A percentile compares a stretch with the other conserved stretches of the same genome.
These are phyloP conservation scores for Alternaria consortialis DNA, from an alignment of 2,329 filamentous ascomycete genomes.

Conservation along the genomic window DNA sequence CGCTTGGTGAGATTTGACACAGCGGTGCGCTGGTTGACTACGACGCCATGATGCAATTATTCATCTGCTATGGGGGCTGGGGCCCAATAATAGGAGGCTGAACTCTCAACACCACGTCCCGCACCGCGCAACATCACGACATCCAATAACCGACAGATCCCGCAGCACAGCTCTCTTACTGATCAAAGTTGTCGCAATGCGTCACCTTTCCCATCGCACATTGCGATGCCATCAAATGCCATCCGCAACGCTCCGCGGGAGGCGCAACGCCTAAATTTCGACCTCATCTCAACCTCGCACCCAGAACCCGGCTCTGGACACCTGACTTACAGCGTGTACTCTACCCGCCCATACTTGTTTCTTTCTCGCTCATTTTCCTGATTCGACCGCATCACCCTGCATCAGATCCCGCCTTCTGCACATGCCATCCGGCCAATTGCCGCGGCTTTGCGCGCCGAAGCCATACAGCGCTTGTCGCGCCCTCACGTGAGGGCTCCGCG, in stretches of 20 bases:
- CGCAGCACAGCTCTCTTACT: not conserved
- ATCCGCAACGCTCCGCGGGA: constrained; percentile 10
- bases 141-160: not conserved
- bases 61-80: constrained; percentile 36
- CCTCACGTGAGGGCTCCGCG: constrained; percentile 11
- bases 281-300: constrained; percentile 4
- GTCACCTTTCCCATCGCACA: not conserved
- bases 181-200: not conserved
- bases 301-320: not conserved
- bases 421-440: not conserved
- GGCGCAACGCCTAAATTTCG: constrained; percentile 4
- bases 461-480: constrained; percentile 15
- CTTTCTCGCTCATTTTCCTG: not conserved
- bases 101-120: constrained; percentile 20
- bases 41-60: constrained; percentile 44
- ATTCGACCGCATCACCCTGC: not conserved
- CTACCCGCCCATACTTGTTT: not conserved
- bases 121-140: not conserved
- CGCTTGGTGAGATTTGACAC: constrained; percentile 23
- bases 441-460: constrained; percentile 8
- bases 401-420: not conserved
- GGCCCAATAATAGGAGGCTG: constrained; percentile 39
- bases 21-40: constrained; percentile 24
- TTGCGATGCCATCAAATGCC: not conserved
- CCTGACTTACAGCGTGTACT: not conserved